Evolutionary conservation across 768 basidiomycete genomes (phyloP), one percentile per base, ranked within the genome.

Genomic region (Tricholoma flavovirens): DNA sequence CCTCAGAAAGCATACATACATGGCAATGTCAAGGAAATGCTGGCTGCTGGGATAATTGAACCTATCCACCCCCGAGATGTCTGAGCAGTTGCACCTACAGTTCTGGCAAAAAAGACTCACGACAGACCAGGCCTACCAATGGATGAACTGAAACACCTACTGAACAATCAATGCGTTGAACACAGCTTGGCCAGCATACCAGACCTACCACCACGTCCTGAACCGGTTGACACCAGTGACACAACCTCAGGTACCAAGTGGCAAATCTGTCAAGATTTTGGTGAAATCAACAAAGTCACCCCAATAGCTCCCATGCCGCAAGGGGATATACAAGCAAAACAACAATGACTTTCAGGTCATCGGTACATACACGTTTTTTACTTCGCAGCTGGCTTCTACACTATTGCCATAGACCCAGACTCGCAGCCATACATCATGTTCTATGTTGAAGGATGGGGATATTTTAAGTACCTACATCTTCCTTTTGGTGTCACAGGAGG

Each of bases 401-500:
- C 64, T 0, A 10, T 59, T 1, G 32, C 2, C 1, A 42, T 66
- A 1, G 53, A 45, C 5, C 51, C 54, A 12, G 62, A 56, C 1
- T 56, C 60, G 0, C 59, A 59, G 43, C 65, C 65, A 14, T 70
- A 67, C 56, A 65, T 66, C 0, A 59, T 59, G 1, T 74, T 78
- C 55, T 75, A 72, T 76, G 69, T 53, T 72, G 71, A n/a, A n/a
- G n/a, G n/a, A n/a, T n/a, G n/a, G n/a, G n/a, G n/a, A n/a, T n/a
- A n/a, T n/a, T n/a, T n/a, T 30, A 49, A 55, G 14, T 76, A 73
- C 40, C 26, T 26, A 0, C 22, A 63, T 0, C 73, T 79, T 69
- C 76, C 73, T 0, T 75, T 78, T 56, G 75, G 77, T 0, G 35
- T 76, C 0, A 72, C 67, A 0, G 75, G 73, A 1, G 71, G 71